phyloP scores from a whole-genome alignment of 306 rosid genomes.

The Lupinus albus region DNA sequence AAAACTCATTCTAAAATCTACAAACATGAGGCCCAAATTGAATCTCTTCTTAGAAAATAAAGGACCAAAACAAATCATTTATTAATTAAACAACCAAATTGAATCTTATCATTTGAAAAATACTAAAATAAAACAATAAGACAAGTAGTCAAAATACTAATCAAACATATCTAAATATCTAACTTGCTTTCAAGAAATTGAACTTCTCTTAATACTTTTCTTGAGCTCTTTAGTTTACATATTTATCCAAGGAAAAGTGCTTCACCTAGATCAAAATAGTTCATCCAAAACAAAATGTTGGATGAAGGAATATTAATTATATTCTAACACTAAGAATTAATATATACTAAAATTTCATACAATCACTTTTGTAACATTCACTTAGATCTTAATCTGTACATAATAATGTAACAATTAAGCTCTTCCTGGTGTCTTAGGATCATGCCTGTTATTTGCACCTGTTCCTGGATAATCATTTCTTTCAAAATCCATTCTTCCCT shows the following conservation, averaged over 20 bases:
- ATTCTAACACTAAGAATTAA: constrained; percentile 21
- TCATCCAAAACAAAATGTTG: constrained; percentile 21
- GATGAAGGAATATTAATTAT: constrained; percentile 39
- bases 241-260: constrained; percentile 10
- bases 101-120: no score
- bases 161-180: background rate
- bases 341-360: constrained; percentile 15
- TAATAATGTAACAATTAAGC: constrained; percentile 25
- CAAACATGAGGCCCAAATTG: no score
- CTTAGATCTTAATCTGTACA: constrained; percentile 21
- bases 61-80: no score
- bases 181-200: background rate
- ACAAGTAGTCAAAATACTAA: no score
- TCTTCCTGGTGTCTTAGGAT: constrained; percentile 60
- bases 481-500: constrained; percentile 58
- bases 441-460: constrained; percentile 67
- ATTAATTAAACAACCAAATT: no score
- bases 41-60: no score
- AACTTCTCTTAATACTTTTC: background rate
- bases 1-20: no score
- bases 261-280: constrained; percentile 14
- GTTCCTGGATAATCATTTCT: constrained; percentile 63
- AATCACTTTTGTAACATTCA: background rate
- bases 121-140: no score
- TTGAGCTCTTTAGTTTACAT: background rate